A percentile compares a stretch with the other conserved stretches of the same genome.
Evolutionary conservation across 768 basidiomycete species (phyloP).

Genomic region (Amanita phalloides): DNA sequence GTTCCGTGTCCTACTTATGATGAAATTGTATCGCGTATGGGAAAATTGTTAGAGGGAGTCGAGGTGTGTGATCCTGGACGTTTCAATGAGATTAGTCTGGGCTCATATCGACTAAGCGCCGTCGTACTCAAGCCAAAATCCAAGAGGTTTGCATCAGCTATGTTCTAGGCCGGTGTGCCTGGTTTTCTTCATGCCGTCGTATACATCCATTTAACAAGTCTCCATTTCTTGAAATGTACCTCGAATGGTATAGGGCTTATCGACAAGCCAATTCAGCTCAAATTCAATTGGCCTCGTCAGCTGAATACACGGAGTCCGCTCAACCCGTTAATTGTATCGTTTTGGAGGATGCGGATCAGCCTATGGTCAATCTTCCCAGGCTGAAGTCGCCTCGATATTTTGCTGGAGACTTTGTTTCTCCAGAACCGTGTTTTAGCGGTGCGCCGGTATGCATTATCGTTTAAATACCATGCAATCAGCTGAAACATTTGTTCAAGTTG

Average conservation of each 20-base stretch:
- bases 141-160: slow-evolving; percentile 23
- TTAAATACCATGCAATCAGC: background rate
- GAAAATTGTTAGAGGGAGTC: background rate
- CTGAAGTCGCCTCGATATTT: background rate
- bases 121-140: slow-evolving; percentile 15
- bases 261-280: background rate
- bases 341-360: background rate
- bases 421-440: background rate
- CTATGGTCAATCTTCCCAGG: background rate
- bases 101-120: slow-evolving; percentile 13
- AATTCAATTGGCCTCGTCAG: background rate
- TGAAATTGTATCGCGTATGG: background rate
- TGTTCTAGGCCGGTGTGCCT: slow-evolving; percentile 13
- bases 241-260: background rate
- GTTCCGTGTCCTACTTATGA: background rate
- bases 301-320: background rate
- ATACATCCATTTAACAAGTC: slow-evolving; percentile 20
- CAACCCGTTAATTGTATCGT: background rate
- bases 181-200: slow-evolving; percentile 12
- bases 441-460: background rate
- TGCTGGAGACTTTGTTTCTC: background rate
- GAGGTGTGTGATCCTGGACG: background rate
- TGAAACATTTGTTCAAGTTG: background rate
- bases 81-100: background rate
- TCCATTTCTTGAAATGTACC: background rate